Conservation (phyloP, 192 early-diverging fungal species). For the Rhizoclosmatium sp. region DNA sequence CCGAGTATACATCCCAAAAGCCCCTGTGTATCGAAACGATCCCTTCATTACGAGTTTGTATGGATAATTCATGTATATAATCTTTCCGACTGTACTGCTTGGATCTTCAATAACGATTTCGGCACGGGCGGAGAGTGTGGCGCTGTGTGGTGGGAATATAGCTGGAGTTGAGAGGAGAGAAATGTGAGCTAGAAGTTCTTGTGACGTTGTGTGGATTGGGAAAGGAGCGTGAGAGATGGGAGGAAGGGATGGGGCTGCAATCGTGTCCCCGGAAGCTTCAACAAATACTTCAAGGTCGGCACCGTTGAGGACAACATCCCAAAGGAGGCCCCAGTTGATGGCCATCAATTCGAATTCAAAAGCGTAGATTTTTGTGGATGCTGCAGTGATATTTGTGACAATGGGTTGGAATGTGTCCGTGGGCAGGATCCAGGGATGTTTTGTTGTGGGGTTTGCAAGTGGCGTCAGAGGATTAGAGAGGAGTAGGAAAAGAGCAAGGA, state of each 20-base stretch:
- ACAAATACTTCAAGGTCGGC: slow-evolving; percentile 31
- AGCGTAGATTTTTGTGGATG: background rate
- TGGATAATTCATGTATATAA: slow-evolving; percentile 33
- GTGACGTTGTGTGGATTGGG: background rate
- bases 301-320: background rate
- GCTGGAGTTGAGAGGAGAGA: background rate
- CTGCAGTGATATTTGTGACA: background rate
- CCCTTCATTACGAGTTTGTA: slow-evolving; percentile 15
- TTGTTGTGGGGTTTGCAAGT: background rate
- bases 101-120: slow-evolving; percentile 23
- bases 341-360: slow-evolving; percentile 27
- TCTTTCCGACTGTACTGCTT: slow-evolving; percentile 29
- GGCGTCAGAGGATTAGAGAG: slow-evolving; percentile 16
- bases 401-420: slow-evolving; percentile 8
- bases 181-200: slow-evolving; percentile 15
- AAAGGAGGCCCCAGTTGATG: slow-evolving; percentile 23
- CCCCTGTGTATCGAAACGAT: slow-evolving; percentile 1
- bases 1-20: slow-evolving; percentile 17
- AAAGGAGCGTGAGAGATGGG: background rate
- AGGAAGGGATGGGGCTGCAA: background rate
- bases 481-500: background rate
- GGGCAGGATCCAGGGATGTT: slow-evolving; percentile 15
- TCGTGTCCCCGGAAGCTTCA: slow-evolving; percentile 12
- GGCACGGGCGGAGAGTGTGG: slow-evolving; percentile 7
- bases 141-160: background rate